Evolutionary conservation across 805 yeast genomes (phyloP), one percentile per base, ranked within the genome.

Genomic region (Ogataea allantospora): DNA sequence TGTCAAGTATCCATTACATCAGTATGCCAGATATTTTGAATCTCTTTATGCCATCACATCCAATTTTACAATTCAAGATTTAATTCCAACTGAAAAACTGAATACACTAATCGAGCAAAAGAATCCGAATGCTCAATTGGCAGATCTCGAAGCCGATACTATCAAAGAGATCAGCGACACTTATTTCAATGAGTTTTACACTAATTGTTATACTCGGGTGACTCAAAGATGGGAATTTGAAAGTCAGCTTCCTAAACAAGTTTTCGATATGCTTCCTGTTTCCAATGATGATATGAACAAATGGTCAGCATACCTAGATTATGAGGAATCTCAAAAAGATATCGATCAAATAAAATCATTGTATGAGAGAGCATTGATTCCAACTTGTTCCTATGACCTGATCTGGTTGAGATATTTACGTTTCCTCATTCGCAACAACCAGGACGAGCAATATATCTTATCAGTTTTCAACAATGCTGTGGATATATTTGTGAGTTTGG

Each of bases 1-100:
- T 30, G 58, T 78, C 26, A 54, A 55, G 27, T 66, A 85, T 2
- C 98, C 98, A 0, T 61, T 91, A 30, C 91, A 91, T 60, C 95
- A 88, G 52, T 89, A 88, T 57, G 82, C 96, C 0, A 78, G 75
- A 46, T 91, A 82, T 57, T 84, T 76, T 52, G 78, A 67, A 65
- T 55, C 68, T 53, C 60, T 77, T 53, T 51, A 65, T 43, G 66
- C 66, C 46, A 45, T 67, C 43, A 53, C 56, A 43, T 63, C 66
- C 33, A 53, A 59, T 20, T 63, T 63, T 54, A 35, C 65, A 38
- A 46, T 65, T 3, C 47, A 50, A 6, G 66, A 62, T 33, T 40
- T 66, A 16, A 57, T 66, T 1, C 47, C 62, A 2, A 42, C 46
- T 5, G 58, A 50, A 2, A 51, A 48, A 6, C 39, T 70, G 2